Conservation (phyloP, 2,329 filamentous ascomycete species). For the Colletotrichum orbiculare region DNA sequence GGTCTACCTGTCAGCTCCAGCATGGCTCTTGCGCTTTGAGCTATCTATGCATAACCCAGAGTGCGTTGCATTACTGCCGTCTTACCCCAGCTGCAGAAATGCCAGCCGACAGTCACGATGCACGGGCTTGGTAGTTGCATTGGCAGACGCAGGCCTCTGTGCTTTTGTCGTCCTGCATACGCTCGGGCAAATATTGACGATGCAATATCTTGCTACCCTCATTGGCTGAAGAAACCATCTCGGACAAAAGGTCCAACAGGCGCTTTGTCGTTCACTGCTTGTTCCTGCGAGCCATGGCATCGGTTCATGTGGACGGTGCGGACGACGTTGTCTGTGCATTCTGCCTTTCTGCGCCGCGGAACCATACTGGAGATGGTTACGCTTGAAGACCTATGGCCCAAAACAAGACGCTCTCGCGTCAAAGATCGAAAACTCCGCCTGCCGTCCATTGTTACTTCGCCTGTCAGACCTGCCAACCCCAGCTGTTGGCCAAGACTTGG, state of each 20-base stretch:
- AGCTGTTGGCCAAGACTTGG: conserved; percentile 10
- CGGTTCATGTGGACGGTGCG: conserved; percentile 4
- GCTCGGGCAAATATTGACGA: conserved; percentile 10
- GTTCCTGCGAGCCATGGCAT: neutral
- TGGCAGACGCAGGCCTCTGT: conserved; percentile 5
- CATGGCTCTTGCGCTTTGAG: neutral
- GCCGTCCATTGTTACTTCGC: neutral
- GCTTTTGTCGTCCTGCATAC: conserved; percentile 1
- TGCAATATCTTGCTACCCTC: conserved; percentile 9
- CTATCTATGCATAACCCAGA: conserved; percentile 1
- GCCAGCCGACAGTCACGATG: neutral
- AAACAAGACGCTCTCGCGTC: conserved; percentile 12
- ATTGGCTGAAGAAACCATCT: conserved; percentile 1
- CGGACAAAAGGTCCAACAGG: conserved; percentile 1
- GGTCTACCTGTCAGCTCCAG: conserved; percentile 21
- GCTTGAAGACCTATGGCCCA: conserved; percentile 1
- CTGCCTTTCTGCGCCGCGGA: conserved; percentile 3
- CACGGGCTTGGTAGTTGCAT: conserved; percentile 3
- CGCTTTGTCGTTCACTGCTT: conserved; percentile 1
- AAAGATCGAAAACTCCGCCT: neutral
- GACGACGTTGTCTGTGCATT: neutral
- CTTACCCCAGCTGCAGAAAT: conserved; percentile 1
- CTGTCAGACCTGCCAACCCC: conserved; percentile 18
- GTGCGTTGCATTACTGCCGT: conserved; percentile 15
- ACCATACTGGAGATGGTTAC: neutral